Base-by-base conservation (phyloP, 176 grass and related monocot genomes). In the Canna indica region DNA sequence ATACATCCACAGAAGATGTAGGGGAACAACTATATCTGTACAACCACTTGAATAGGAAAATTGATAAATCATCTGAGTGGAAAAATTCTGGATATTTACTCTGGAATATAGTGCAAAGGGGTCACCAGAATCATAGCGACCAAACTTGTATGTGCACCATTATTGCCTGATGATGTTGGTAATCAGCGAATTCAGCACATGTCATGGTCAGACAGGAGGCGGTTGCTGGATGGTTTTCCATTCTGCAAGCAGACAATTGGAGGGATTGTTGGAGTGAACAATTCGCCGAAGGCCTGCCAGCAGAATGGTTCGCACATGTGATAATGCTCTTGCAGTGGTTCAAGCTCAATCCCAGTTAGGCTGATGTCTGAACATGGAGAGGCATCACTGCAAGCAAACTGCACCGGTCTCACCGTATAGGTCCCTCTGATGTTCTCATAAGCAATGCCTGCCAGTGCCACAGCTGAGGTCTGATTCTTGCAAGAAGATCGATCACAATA, bases 251-350 rank as follows among this genome's bases (percentile, higher is more conserved):
- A 97, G 74, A 76, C 68, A 72, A 97, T 79, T 4, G 93, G 88
- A 41, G 93, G 93, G 36, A 97, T 64, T 0, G 88, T 85, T 24
- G 81, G 86, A 47, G 93, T 92, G 61, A 72, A 90, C 36, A 90
- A 77, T 64, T 97, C 88, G 16, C 93, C 93, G 61, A 87, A 97
- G 67, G 88, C 86, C 59, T 87, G 74, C 93, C 93, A 97, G 72
- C 93, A 97, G 83, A 90, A 97, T 32, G 93, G 93, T n/a, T 83
- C 79, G 36, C 90, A 85, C 25, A 47, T 47, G 42, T 47, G 67
- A 3, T 69, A 46, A 7, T 47, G 11, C 8, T 69, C 42, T 46
- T 69, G 38, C 24, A 47, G 42, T 18, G 67, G 41, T 20, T 47
- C 17, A 46, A 69, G 67, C 25, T 69, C 67, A 16, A 69, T 7